Evolutionary conservation across 805 yeast species (phyloP).

Genomic region (Ogataea kodamae): DNA sequence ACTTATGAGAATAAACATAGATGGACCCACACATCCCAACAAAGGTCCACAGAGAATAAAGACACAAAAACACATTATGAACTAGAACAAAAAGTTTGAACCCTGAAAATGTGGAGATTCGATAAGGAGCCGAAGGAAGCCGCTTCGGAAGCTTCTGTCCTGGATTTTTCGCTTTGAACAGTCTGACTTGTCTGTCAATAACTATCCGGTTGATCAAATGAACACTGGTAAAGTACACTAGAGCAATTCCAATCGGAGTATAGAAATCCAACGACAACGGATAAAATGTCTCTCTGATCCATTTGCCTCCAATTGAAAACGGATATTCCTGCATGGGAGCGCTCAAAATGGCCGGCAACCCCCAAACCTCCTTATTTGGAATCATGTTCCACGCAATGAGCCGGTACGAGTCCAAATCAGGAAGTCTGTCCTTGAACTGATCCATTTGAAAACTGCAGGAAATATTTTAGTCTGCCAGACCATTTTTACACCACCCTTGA

Average conservation of each 20-base stretch:
- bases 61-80: constrained; percentile 60
- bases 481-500: too few relatives aligned
- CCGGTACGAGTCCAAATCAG: constrained; percentile 11
- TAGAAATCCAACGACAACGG: constrained; percentile 43
- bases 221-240: constrained; percentile 55
- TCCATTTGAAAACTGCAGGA: too few relatives aligned
- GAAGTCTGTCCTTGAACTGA: constrained; percentile 8
- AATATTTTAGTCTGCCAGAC: too few relatives aligned
- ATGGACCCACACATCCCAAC: constrained; percentile 59
- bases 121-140: constrained; percentile 52
- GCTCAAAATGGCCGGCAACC: constrained; percentile 23
- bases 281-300: constrained; percentile 35
- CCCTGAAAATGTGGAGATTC: constrained; percentile 39
- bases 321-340: constrained; percentile 30
- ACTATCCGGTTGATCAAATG: constrained; percentile 50
- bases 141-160: constrained; percentile 30
- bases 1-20: constrained; percentile 35
- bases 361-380: constrained; percentile 28
- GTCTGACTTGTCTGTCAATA: constrained; percentile 41
- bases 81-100: constrained; percentile 56
- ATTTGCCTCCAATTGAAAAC: constrained; percentile 15
- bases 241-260: constrained; percentile 56
- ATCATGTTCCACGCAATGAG: constrained; percentile 22
- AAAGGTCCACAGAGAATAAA: constrained; percentile 70
- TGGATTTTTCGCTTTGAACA: constrained; percentile 29